phyloP scores from a whole-genome alignment of 805 yeast genomes.

The Metschnikowia hibisci region DNA sequence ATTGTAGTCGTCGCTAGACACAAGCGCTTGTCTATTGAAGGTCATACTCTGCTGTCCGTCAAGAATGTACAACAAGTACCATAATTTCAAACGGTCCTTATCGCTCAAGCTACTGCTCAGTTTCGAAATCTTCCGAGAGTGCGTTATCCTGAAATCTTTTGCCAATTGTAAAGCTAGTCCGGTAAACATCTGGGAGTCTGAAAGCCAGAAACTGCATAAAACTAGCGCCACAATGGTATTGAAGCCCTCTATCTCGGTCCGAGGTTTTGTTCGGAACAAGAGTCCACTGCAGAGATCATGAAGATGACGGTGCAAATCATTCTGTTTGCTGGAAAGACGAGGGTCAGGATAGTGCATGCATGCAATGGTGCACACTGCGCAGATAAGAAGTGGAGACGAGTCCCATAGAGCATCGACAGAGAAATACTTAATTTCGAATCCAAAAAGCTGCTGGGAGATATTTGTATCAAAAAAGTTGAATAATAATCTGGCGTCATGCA shows the following conservation, averaged over 20 bases:
- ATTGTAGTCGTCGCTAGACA: conserved; percentile 45
- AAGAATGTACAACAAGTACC: conserved; percentile 62
- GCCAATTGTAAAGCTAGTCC: conserved; percentile 68
- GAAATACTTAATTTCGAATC: conserved; percentile 53
- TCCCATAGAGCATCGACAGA: conserved; percentile 50
- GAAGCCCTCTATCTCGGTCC: conserved; percentile 47
- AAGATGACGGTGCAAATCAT: conserved; percentile 26
- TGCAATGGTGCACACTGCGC: conserved; percentile 59
- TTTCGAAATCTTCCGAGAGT: conserved; percentile 28
- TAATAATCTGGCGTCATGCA: conserved; percentile 44
- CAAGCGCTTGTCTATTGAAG: conserved; percentile 53
- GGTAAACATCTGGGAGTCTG: conserved; percentile 60
- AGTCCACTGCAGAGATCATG: conserved; percentile 33
- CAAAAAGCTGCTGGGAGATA: conserved; percentile 62
- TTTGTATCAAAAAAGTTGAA: conserved; percentile 50
- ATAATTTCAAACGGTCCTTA: conserved; percentile 49
- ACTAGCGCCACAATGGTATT: conserved; percentile 61
- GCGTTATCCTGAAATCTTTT: conserved; percentile 34
- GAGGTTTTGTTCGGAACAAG: conserved; percentile 35
- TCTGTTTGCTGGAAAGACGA: conserved; percentile 26
- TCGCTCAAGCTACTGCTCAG: conserved; percentile 17
- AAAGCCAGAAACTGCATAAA: conserved; percentile 66
- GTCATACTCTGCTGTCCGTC: conserved; percentile 70
- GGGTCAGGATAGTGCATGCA: conserved; percentile 53
- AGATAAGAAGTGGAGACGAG: conserved; percentile 53